A percentile compares a stretch with the other conserved stretches of the same genome.
phyloP scores from a whole-genome alignment of 169 alveolate species.

The Cryptosporidium meleagridis region DNA sequence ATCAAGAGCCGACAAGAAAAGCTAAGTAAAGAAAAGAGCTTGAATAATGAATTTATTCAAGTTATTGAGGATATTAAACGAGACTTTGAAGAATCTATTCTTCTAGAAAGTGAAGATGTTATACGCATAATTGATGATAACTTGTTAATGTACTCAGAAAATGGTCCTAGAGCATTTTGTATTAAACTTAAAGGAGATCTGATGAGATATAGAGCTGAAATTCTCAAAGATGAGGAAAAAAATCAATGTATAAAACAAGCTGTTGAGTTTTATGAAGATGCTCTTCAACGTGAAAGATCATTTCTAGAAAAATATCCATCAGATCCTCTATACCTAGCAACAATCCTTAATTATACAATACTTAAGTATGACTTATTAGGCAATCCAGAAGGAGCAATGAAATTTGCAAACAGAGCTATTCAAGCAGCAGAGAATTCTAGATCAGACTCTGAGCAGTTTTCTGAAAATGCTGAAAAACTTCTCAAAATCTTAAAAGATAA shows the following conservation, averaged over 20 bases:
- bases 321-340: conserved; percentile 66
- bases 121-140: conserved; percentile 62
- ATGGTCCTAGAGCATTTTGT: conserved; percentile 58
- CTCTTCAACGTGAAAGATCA: conserved; percentile 31
- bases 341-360: conserved; percentile 51
- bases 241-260: conserved; percentile 19
- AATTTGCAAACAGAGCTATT: conserved; percentile 55
- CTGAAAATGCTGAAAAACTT: conserved; percentile 35
- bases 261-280: conserved; percentile 53
- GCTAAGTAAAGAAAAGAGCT: neutral
- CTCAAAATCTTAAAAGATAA: conserved; percentile 60
- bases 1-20: conserved; percentile 21
- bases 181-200: conserved; percentile 62
- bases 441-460: conserved; percentile 7
- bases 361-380: conserved; percentile 35
- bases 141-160: conserved; percentile 22
- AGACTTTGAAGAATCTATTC: conserved; percentile 36
- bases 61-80: conserved; percentile 10
- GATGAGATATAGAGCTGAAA: conserved; percentile 68
- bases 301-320: conserved; percentile 36
- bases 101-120: conserved; percentile 65
- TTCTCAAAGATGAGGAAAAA: conserved; percentile 25
- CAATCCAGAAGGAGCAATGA: conserved; percentile 73
- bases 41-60: neutral
- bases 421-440: conserved; percentile 45